A percentile compares a stretch with the other conserved stretches of the same genome.
phyloP scores from a whole-genome alignment of 2,329 filamentous ascomycete genomes.

The Penicillium digitatum region DNA sequence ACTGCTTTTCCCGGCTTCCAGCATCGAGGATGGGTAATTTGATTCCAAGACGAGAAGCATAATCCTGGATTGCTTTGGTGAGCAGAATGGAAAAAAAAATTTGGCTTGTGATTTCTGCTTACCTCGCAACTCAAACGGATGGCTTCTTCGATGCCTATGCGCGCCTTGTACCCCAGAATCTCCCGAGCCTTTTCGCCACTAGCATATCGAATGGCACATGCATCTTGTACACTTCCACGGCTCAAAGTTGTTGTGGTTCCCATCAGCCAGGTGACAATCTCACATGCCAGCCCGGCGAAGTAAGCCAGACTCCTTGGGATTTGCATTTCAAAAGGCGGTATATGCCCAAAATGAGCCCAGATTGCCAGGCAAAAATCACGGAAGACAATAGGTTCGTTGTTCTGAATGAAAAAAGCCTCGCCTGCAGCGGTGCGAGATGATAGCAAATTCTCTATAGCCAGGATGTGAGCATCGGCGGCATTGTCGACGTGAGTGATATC shows the following conservation, averaged over 20 bases:
- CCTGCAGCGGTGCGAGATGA: constrained; percentile 41
- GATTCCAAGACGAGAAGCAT: constrained; percentile 31
- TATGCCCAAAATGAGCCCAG: constrained; percentile 49
- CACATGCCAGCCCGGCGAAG: constrained; percentile 46
- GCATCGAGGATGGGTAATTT: constrained; percentile 14
- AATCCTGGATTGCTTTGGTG: constrained; percentile 25
- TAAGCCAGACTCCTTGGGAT: constrained; percentile 51
- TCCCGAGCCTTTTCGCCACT: constrained; percentile 50
- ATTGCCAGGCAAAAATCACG: constrained; percentile 44
- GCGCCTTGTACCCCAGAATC: constrained; percentile 52
- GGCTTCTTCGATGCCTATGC: constrained; percentile 50
- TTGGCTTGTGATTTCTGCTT: constrained; percentile 15
- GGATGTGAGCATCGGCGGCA: constrained; percentile 44
- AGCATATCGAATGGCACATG: constrained; percentile 51
- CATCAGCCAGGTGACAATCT: constrained; percentile 47
- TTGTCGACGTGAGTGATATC: constrained; percentile 45
- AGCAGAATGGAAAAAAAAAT: background rate
- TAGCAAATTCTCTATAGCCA: constrained; percentile 44
- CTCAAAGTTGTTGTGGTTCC: constrained; percentile 48
- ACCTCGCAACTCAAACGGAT: constrained; percentile 50
- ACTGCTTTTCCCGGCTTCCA: background rate
- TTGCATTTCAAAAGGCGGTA: constrained; percentile 46
- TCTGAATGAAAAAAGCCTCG: constrained; percentile 47
- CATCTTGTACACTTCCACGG: constrained; percentile 55
- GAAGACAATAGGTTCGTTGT: constrained; percentile 46